These are phyloP conservation scores for Suhomyces wounanorum DNA, from an alignment of 1,139 yeast genomes.

Conservation along the genomic window DNA sequence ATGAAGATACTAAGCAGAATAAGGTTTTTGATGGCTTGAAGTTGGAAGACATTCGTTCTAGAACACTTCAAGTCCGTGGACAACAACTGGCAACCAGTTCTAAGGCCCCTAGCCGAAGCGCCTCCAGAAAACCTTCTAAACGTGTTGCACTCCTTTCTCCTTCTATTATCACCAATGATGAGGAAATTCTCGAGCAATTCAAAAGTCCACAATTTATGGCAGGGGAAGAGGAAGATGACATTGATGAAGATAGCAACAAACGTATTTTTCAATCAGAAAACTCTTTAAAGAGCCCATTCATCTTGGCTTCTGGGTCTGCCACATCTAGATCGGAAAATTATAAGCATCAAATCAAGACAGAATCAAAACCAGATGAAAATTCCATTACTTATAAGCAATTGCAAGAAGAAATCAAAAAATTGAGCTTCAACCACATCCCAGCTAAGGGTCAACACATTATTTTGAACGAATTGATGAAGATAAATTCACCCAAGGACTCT, in stretches of 20 bases:
- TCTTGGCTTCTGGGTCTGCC: slow-evolving; percentile 7
- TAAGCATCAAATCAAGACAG: slow-evolving; percentile 7
- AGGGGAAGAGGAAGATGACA: slow-evolving; percentile 28
- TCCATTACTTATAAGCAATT: slow-evolving; percentile 39
- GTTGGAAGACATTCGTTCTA: background rate
- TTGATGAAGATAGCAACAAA: background rate
- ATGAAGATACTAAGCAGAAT: background rate
- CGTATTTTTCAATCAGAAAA: background rate
- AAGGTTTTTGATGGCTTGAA: background rate
- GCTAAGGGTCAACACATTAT: slow-evolving; percentile 90
- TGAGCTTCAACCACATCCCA: slow-evolving; percentile 79
- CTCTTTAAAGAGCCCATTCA: slow-evolving; percentile 2
- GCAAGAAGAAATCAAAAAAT: slow-evolving; percentile 42
- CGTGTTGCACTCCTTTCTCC: slow-evolving; percentile 23
- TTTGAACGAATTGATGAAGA: slow-evolving; percentile 77
- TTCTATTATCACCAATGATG: slow-evolving; percentile 41
- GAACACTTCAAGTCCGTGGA: background rate
- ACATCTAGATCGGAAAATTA: slow-evolving; percentile 15
- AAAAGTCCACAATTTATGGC: slow-evolving; percentile 39
- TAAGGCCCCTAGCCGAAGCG: slow-evolving; percentile 3
- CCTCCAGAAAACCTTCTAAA: slow-evolving; percentile 4
- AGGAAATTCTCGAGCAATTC: slow-evolving; percentile 40
- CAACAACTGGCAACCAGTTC: slow-evolving; percentile 1
- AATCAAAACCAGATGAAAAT: slow-evolving; percentile 3
- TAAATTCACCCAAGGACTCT: slow-evolving; percentile 53